Evolutionary conservation across 345 rosid genomes (phyloP).

Genomic region (Durio zibethinus): DNA sequence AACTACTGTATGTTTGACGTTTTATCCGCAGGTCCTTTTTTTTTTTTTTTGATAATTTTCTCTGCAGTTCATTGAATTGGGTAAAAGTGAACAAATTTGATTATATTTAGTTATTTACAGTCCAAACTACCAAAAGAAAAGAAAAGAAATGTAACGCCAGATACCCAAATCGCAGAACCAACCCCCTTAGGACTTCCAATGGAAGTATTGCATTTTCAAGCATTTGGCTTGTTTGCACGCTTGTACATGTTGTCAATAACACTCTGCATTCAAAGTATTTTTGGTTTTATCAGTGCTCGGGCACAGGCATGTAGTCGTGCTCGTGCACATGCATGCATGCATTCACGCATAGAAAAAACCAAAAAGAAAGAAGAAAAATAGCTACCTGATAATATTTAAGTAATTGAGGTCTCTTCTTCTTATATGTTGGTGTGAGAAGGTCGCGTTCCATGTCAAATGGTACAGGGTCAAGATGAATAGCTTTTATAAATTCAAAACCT

Average conservation of each 20-base stretch:
- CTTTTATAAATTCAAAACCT: constrained; percentile 82
- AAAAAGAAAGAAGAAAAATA: not conserved
- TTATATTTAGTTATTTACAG: not conserved
- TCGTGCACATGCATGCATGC: no score
- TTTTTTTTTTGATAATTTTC: no score
- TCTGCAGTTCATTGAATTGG: no score
- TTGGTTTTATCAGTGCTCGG: not conserved
- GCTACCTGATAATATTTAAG: constrained; percentile 78
- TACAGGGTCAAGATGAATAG: constrained; percentile 69
- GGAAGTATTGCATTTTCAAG: not conserved
- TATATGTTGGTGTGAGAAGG: constrained; percentile 84
- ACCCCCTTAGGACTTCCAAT: no score
- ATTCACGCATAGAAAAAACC: not conserved
- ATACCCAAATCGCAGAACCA: not conserved
- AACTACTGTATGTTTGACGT: no score
- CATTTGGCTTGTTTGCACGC: constrained; percentile 35
- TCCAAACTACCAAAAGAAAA: not conserved
- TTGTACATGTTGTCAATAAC: constrained; percentile 68
- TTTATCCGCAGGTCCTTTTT: no score
- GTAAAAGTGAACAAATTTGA: no score
- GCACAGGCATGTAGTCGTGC: not conserved
- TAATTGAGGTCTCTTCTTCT: constrained; percentile 91
- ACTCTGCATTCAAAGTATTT: constrained; percentile 33
- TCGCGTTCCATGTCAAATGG: constrained; percentile 88
- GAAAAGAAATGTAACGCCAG: not conserved